Evolutionary conservation across 176 grass and related monocot species (phyloP).

Genomic region (Metroxylon sagu): DNA sequence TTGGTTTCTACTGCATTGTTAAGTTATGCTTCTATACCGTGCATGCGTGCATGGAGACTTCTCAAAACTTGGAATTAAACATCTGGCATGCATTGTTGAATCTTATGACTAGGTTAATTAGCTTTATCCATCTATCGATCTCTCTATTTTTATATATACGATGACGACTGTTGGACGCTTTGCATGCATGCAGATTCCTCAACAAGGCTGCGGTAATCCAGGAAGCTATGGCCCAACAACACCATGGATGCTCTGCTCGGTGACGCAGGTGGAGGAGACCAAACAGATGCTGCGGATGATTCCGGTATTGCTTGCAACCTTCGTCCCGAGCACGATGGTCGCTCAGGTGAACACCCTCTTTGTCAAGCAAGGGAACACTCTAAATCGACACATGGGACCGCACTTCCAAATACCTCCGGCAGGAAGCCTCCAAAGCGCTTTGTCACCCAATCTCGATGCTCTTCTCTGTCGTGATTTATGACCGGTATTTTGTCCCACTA

Average conservation of each 20-base stretch:
- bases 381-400: slow-evolving; percentile 31
- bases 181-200: slow-evolving; percentile 26
- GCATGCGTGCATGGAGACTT: no score
- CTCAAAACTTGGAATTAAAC: no score
- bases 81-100: no score
- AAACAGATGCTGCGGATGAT: slow-evolving; percentile 34
- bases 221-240: not conserved
- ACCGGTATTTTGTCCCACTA: slow-evolving; percentile 26
- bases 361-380: slow-evolving; percentile 53
- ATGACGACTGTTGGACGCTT: no score
- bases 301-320: slow-evolving; percentile 31
- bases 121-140: no score
- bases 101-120: slow-evolving; percentile 22
- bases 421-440: slow-evolving; percentile 37
- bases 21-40: no score
- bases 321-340: slow-evolving; percentile 41
- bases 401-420: slow-evolving; percentile 49
- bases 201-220: slow-evolving; percentile 56
- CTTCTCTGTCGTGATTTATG: slow-evolving; percentile 24
- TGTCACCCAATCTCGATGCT: slow-evolving; percentile 47
- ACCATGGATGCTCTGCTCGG: slow-evolving; percentile 37
- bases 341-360: slow-evolving; percentile 58
- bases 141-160: no score
- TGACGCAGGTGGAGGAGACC: slow-evolving; percentile 55
- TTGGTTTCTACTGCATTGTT: no score